Evolutionary conservation across 176 grass and related monocot genomes (phyloP).

Genomic region (Oryza nivara): DNA sequence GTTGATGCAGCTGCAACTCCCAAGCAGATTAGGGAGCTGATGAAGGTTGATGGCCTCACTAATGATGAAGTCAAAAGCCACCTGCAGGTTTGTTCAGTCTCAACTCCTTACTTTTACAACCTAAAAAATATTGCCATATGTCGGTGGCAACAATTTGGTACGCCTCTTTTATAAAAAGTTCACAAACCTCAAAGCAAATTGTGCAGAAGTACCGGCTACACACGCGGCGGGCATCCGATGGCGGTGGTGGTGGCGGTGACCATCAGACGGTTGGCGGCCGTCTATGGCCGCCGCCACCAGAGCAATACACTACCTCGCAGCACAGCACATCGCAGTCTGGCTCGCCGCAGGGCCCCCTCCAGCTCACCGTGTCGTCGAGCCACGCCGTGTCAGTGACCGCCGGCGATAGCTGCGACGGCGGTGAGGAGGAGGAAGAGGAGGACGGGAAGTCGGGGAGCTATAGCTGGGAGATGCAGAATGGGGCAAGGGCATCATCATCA

Average conservation of each 20-base stretch:
- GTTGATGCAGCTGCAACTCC: conserved; percentile 70
- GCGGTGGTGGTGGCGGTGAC: neutral
- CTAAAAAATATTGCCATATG: neutral
- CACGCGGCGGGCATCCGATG: conserved; percentile 51
- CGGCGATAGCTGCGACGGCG: conserved; percentile 60
- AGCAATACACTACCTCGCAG: conserved; percentile 68
- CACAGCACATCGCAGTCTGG: conserved; percentile 75
- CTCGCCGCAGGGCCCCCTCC: conserved; percentile 76
- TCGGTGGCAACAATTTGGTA: neutral
- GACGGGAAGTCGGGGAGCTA: conserved; percentile 72
- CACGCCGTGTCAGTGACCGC: conserved; percentile 46
- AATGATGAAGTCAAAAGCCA: conserved; percentile 98
- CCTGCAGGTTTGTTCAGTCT: conserved; percentile 56
- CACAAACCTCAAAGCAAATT: neutral
- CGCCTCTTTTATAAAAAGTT: neutral
- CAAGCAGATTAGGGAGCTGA: conserved; percentile 90
- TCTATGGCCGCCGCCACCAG: conserved; percentile 19
- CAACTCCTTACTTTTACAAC: neutral
- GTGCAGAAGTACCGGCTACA: conserved; percentile 89
- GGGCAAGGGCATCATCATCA: neutral
- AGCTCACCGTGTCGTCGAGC: conserved; percentile 47
- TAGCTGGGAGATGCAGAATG: conserved; percentile 50
- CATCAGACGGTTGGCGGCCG: neutral
- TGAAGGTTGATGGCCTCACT: conserved; percentile 93
- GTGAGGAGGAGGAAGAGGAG: conserved; percentile 44